A percentile compares a stretch with the other conserved stretches of the same genome.
Conservation (phyloP, 2,329 filamentous ascomycete species). For the Fusarium verrucosum region DNA sequence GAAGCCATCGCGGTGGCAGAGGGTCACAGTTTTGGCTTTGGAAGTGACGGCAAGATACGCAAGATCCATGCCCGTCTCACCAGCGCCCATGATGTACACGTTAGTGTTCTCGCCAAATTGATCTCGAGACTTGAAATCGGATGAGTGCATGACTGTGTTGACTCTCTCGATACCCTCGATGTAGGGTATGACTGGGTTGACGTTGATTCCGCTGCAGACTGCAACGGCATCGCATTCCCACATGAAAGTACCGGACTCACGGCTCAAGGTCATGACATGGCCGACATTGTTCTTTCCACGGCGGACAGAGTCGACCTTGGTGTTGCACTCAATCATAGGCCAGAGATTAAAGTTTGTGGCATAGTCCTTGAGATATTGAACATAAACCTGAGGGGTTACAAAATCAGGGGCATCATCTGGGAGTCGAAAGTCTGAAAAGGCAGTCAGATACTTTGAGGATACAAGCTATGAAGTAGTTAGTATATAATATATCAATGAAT, state of each 20-base stretch:
- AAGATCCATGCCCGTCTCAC: slow-evolving; percentile 59
- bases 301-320: slow-evolving; percentile 45
- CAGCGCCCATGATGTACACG: slow-evolving; percentile 55
- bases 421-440: slow-evolving; percentile 60
- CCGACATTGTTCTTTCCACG: slow-evolving; percentile 15
- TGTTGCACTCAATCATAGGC: slow-evolving; percentile 49
- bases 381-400: slow-evolving; percentile 52
- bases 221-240: slow-evolving; percentile 58
- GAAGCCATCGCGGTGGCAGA: slow-evolving; percentile 59
- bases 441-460: slow-evolving; percentile 60
- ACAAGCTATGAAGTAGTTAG: slow-evolving; percentile 50
- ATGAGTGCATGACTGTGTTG: slow-evolving; percentile 54
- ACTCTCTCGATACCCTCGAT: slow-evolving; percentile 53
- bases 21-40: slow-evolving; percentile 52
- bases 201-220: slow-evolving; percentile 57
- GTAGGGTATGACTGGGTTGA: slow-evolving; percentile 51
- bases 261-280: slow-evolving; percentile 26
- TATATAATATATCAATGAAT: not conserved
- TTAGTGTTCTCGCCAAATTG: slow-evolving; percentile 54
- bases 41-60: slow-evolving; percentile 57
- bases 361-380: slow-evolving; percentile 56
- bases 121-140: slow-evolving; percentile 52
- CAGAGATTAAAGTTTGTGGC: slow-evolving; percentile 51
- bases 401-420: slow-evolving; percentile 56
- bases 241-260: slow-evolving; percentile 2